Evolutionary conservation across 106 monocot genomes (phyloP).

Genomic region (Narthecium ossifragum): DNA sequence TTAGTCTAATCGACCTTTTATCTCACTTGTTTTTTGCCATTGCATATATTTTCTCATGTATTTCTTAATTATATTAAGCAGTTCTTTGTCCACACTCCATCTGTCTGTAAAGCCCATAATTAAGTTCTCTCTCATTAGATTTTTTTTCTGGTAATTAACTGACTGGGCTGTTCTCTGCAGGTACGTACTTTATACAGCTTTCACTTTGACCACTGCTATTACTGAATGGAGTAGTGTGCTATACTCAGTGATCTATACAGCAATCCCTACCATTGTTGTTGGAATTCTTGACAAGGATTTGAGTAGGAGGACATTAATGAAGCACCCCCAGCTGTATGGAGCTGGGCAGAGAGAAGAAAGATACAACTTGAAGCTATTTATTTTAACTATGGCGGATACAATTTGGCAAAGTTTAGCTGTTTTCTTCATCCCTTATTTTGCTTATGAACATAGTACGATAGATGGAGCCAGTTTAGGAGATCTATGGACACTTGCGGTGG

Average conservation of each 20-base stretch:
- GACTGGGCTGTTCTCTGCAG: slow-evolving; percentile 25
- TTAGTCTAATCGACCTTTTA: no score
- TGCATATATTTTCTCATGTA: no score
- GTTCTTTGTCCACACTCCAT: not conserved
- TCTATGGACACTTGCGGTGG: slow-evolving; percentile 60
- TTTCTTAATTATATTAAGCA: no score
- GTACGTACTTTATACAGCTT: slow-evolving; percentile 83
- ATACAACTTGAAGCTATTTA: slow-evolving; percentile 70
- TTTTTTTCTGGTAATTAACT: not conserved
- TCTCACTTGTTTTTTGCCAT: no score
- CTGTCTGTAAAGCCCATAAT: no score
- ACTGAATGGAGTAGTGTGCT: slow-evolving; percentile 67
- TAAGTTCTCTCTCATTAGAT: not conserved
- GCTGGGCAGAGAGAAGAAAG: slow-evolving; percentile 80
- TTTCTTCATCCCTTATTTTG: slow-evolving; percentile 66
- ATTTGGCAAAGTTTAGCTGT: slow-evolving; percentile 73
- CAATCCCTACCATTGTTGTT: slow-evolving; percentile 68
- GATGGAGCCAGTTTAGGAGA: slow-evolving; percentile 70
- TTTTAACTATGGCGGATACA: slow-evolving; percentile 64
- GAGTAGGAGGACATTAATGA: slow-evolving; percentile 71
- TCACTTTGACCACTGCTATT: slow-evolving; percentile 55
- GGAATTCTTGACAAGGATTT: slow-evolving; percentile 88
- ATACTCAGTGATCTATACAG: slow-evolving; percentile 68
- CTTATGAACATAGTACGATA: slow-evolving; percentile 49
- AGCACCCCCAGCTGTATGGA: slow-evolving; percentile 83